Evolutionary conservation across 192 early-diverging fungal species (phyloP), one percentile per base, ranked within the genome.

Genomic region (Coemansia sp.): DNA sequence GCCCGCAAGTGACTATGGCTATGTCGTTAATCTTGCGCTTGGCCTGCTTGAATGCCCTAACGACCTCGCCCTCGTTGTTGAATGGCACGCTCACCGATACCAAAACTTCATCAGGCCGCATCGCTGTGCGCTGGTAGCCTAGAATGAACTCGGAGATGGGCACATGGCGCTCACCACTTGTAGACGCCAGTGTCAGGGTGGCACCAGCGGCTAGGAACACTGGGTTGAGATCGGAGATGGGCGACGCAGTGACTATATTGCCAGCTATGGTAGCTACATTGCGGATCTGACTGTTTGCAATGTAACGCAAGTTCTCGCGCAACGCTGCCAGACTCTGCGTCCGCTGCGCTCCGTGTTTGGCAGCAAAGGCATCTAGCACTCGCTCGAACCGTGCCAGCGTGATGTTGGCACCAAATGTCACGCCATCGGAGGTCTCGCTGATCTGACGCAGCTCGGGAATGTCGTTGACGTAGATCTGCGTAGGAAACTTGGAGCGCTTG

Each of bases 211-310:
- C 88, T 14, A 95, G 75, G 55, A 92, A 88, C 33, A 93, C 89
- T 2, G 93, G 93, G 74, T 94, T 95, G 58, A 95, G 79, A 69
- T 94, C 92, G 12, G 91, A 93, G 61, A 93, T 94, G 9, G 93
- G 92, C 53, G 89, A 91, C n/a, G 93, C 93, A 6, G 93, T 94
- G 18, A 85, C 87, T 52, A 94, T 89, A 75, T 94, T 95, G 33
- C 94, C 94, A 23, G 88, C 94, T 57, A 94, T 81, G 8, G 88
- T 88, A 3, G 94, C 91, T 3, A 93, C 91, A 70, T 93, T 94
- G 69, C 94, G 84, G 68, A 95, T 90, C 84, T 95, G 94, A 57
- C 78, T 80, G 47, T 92, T 89, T 6, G 92, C 92, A 85, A 94
- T 93, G 75, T 87, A 92, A 62, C 86, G 80, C 56, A 91, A 72